Conservation (phyloP, 2,329 filamentous ascomycete species). For the Amylocarpus encephaloides region DNA sequence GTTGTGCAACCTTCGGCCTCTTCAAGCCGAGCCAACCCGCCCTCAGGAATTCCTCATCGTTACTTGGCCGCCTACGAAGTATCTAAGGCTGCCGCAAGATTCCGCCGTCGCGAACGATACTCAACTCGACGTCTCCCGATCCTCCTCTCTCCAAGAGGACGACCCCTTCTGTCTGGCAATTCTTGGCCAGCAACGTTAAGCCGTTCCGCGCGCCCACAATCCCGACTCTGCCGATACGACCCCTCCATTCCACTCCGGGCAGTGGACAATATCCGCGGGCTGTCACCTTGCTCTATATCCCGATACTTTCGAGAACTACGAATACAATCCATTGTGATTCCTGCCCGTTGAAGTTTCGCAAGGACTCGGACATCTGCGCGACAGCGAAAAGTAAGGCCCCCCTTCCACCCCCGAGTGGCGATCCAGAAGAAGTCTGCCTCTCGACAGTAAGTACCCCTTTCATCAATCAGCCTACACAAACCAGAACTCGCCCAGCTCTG, state of each 20-base stretch:
- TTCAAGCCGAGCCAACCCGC: constrained; percentile 23
- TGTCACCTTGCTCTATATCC: constrained; percentile 10
- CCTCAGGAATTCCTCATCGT: constrained; percentile 15
- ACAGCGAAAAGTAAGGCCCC: neutral
- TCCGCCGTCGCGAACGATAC: constrained; percentile 17
- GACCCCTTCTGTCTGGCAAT: constrained; percentile 12
- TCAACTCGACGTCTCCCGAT: constrained; percentile 15
- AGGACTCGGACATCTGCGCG: constrained; percentile 4
- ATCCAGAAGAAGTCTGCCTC: neutral
- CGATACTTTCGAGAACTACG: constrained; percentile 8
- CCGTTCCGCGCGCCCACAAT: constrained; percentile 4
- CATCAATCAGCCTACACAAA: too few relatives aligned
- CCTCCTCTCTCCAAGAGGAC: constrained; percentile 5
- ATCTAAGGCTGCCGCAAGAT: constrained; percentile 23
- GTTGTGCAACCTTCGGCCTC: constrained; percentile 21
- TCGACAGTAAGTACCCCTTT: neutral
- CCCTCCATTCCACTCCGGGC: neutral
- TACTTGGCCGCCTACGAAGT: constrained; percentile 26
- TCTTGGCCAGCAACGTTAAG: constrained; percentile 9
- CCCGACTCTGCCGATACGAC: neutral
- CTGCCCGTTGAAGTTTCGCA: neutral
- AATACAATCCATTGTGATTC: constrained; percentile 2
- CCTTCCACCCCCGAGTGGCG: neutral
- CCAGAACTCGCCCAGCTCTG: neutral
- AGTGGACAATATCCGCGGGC: neutral